Evolutionary conservation across 495 filamentous ascomycete species (phyloP).

Genomic region (Penicilliopsis zonata): DNA sequence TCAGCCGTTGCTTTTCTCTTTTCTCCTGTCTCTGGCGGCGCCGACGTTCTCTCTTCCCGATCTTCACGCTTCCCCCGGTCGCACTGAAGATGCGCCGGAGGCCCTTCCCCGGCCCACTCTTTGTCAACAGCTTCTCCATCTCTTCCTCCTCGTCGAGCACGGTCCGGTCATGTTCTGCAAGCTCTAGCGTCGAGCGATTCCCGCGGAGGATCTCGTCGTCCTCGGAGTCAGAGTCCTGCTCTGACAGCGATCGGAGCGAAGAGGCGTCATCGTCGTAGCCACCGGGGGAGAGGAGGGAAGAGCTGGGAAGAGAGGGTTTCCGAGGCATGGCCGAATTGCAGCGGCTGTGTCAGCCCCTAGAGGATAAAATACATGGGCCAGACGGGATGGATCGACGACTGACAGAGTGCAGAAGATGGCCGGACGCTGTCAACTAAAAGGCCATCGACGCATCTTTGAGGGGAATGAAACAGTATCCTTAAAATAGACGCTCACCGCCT

Average conservation of each 20-base stretch:
- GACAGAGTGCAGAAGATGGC: too few relatives aligned
- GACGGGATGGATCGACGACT: too few relatives aligned
- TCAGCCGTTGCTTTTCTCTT: constrained; percentile 35
- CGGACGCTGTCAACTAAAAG: too few relatives aligned
- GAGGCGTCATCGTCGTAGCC: constrained; percentile 58
- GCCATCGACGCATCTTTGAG: too few relatives aligned
- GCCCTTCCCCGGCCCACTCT: constrained; percentile 37
- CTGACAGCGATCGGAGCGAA: constrained; percentile 51
- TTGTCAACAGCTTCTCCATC: constrained; percentile 59
- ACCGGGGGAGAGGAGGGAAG: constrained; percentile 47
- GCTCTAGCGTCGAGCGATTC: constrained; percentile 57
- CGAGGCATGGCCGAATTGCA: constrained; percentile 12
- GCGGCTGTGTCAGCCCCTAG: background rate
- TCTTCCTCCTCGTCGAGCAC: constrained; percentile 85
- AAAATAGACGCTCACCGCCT: too few relatives aligned
- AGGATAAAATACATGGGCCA: background rate
- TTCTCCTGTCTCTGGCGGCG: constrained; percentile 31
- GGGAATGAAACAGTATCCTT: too few relatives aligned
- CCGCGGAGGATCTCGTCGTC: constrained; percentile 55
- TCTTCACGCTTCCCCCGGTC: constrained; percentile 27
- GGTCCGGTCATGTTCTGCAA: constrained; percentile 58
- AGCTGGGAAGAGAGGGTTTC: constrained; percentile 11
- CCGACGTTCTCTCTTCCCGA: constrained; percentile 44
- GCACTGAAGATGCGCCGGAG: constrained; percentile 35
- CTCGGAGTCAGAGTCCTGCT: constrained; percentile 67